Conservation (phyloP, 2,329 filamentous ascomycete genomes). For the Penicillium sp. region DNA sequence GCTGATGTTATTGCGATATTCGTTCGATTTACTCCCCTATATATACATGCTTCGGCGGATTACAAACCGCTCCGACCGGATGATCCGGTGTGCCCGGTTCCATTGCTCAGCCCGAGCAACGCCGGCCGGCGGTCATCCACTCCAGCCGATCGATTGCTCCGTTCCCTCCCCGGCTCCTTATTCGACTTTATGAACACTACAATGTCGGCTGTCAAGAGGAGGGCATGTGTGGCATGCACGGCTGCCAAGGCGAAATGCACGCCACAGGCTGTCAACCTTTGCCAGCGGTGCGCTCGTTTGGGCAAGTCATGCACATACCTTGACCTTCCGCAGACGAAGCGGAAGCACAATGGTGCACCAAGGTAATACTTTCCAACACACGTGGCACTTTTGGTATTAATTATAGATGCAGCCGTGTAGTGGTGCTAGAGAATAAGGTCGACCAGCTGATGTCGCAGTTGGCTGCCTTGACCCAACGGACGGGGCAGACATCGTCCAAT, state of each 20-base stretch:
- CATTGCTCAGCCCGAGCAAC: not conserved
- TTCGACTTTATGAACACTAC: conserved; percentile 13
- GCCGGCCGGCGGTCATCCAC: not conserved
- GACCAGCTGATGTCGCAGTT: conserved; percentile 26
- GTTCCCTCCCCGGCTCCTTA: not conserved
- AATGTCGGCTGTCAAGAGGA: conserved; percentile 20
- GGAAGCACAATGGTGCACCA: conserved; percentile 24
- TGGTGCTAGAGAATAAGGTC: conserved; percentile 26
- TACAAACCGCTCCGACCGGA: conserved; percentile 13
- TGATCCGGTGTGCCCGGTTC: conserved; percentile 8
- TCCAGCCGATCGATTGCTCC: conserved; percentile 5
- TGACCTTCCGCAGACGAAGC: conserved; percentile 31
- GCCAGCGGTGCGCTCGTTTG: conserved; percentile 29
- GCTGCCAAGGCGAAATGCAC: conserved; percentile 30
- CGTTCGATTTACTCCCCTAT: conserved; percentile 2
- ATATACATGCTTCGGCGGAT: not conserved
- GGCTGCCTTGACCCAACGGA: conserved; percentile 19
- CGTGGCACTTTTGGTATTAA: conserved; percentile 5
- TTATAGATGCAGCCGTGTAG: conserved; percentile 22
- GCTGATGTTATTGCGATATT: not conserved
- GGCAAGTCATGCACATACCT: conserved; percentile 32
- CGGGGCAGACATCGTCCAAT: conserved; percentile 12
- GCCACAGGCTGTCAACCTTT: conserved; percentile 22
- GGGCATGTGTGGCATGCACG: conserved; percentile 30
- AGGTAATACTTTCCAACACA: conserved; percentile 12